Base-by-base conservation (phyloP, 2,329 filamentous ascomycete genomes). In the Annulohypoxylon truncatum region DNA sequence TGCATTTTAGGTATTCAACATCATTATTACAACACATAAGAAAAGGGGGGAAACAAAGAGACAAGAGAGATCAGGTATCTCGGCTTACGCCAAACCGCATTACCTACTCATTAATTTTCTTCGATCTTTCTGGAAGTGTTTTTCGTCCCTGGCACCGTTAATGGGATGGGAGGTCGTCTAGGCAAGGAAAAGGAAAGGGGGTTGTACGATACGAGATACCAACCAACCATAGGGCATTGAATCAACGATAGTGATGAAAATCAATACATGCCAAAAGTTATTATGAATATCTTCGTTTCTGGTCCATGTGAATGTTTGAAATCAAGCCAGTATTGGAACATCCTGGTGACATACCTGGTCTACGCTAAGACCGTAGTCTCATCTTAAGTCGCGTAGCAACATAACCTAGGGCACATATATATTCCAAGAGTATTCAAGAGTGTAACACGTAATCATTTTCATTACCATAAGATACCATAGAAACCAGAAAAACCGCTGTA, bases 61-160 rank as follows among this genome's bases (percentile, higher is more conserved):
- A 9, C 42, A 67, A 69, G 67, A 69, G 67, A 69, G 67, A 69
- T 69, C 67, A 31, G 67, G 61, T 40, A 69, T 69, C 67, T 69
- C 67, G 67, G 67, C 67, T 62, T 64, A 67, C 64, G 67, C 67
- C 67, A 67, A 38, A 46, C 13, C 5, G 13, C 13, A 26, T 47
- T 18, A 44, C 4, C 20, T 50, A 31, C 5, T n/a, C 35, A 38
- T 38, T 67, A 61, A 61, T 61, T 60, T 55, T 38, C 24, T 28
- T 48, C 35, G 7, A 20, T 55, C 28, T 50, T 38, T 28, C 13
- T 20, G 33, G 15, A 15, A 22, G 12, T n/a, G 35, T 26, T 44
- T 13, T 56, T 15, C 40, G 40, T 24, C 40, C 40, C 18, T n/a
- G 12, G 5, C 6, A 31, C 18, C 12, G 18, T 12, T 9, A 9